Conservation (phyloP, 305 asterid genomes). For the Fraxinus platypoda region DNA sequence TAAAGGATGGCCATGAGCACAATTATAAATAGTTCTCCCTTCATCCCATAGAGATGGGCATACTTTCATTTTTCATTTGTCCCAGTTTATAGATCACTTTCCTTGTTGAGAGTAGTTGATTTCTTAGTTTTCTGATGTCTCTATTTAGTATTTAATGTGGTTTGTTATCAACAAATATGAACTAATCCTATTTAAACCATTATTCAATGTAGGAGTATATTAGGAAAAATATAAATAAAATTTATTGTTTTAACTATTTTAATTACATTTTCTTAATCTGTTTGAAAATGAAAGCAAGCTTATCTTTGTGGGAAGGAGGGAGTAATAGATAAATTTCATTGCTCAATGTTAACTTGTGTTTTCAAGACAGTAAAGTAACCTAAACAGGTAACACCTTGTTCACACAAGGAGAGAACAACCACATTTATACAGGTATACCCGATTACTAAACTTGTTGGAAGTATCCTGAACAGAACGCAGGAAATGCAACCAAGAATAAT, state of each 20-base stretch:
- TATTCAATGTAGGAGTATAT: background rate
- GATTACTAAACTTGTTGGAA: background rate
- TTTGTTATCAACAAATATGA: background rate
- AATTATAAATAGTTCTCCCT: background rate
- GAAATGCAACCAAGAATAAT: background rate
- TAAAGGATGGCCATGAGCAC: background rate
- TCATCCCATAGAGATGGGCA: background rate
- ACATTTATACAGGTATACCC: background rate
- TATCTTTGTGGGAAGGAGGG: background rate
- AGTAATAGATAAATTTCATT: background rate
- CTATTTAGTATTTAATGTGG: background rate
- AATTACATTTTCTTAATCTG: background rate
- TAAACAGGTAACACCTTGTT: background rate
- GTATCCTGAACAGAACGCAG: background rate
- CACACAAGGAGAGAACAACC: background rate
- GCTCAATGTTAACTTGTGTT: background rate
- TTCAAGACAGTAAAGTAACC: background rate
- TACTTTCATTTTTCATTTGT: background rate
- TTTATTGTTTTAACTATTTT: background rate
- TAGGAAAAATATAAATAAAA: too few relatives aligned
- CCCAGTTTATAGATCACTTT: background rate
- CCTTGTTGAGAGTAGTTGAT: background rate
- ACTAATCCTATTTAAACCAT: background rate
- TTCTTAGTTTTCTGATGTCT: background rate
- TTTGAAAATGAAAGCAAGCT: background rate